Base-by-base conservation (phyloP, 2,329 filamentous ascomycete genomes). In the Penicillium capsulatum region DNA sequence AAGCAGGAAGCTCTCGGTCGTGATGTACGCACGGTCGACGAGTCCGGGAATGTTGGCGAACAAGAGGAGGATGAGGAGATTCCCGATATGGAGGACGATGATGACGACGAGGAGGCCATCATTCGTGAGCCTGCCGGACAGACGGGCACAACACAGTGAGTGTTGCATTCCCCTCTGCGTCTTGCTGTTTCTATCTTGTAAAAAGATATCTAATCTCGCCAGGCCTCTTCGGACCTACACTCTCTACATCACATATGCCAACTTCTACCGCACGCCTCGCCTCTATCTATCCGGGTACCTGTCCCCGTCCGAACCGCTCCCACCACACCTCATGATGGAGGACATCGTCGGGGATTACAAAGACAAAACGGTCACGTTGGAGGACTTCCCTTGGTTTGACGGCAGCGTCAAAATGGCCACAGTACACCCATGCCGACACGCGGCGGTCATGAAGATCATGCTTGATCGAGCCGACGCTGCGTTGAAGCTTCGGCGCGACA, bases 31-130 rank as follows among this genome's bases (percentile, higher is more conserved):
- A 94, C 90, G 0, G 81, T 96, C 16, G 90, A 94, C 59, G 89
- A 95, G 57, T 83, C 84, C 16, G 91, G 90, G 17, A 91, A 92
- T 58, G 74, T 94, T 31, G 88, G 84, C 10, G 86, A 90, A 42
- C 74, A 80, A 20, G 72, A 61, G 30, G 59, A 71, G 8, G 76
- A 86, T 4, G 80, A 83, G 31, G 91, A 96, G 57, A 96, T 97
- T 47, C 91, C 90, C 0, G 91, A 97, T 61, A 97, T 97, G 89
- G 92, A 97, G 61, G 92, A 97, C 48, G 91, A 97, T 41, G 91
- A 88, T 47, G 85, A 97, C 51, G 83, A 86, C 44, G 90, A 94
- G 47, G 90, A 97, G 67, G 92, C 92, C 31, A 97, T 98, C 61
- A 97, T 97, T 58, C 77, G 85, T 9, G 89, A 94, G 54, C 74